These are phyloP conservation scores for Senna siamea DNA, from an alignment of 306 rosid species.

Conservation along the genomic window DNA sequence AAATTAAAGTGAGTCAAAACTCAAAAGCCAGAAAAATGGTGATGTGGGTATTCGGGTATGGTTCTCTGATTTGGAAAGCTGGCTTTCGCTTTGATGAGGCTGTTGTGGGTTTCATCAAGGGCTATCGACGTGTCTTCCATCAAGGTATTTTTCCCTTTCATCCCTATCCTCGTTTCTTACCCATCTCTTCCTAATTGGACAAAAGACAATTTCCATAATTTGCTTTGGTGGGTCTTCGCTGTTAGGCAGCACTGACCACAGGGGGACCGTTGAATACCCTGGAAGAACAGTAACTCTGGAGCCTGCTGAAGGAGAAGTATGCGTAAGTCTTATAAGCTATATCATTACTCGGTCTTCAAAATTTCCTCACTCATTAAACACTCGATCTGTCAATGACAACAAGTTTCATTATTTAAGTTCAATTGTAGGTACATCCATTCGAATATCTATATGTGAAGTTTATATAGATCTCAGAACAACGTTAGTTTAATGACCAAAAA, in stretches of 20 bases:
- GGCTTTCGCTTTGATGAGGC: slow-evolving; percentile 76
- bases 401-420: background rate
- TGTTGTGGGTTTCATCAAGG: slow-evolving; percentile 77
- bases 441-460: slow-evolving; percentile 4
- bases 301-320: slow-evolving; percentile 78
- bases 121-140: slow-evolving; percentile 89
- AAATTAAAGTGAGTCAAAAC: slow-evolving; percentile 10
- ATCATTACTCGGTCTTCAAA: background rate
- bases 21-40: slow-evolving; percentile 45
- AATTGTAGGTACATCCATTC: background rate
- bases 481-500: background rate
- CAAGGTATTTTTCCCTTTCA: slow-evolving; percentile 56
- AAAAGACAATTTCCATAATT: background rate
- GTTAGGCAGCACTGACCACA: slow-evolving; percentile 90
- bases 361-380: background rate
- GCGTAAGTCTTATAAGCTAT: slow-evolving; percentile 56
- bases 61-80: slow-evolving; percentile 78
- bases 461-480: background rate
- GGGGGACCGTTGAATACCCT: slow-evolving; percentile 87
- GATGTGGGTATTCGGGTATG: slow-evolving; percentile 96
- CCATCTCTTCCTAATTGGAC: background rate
- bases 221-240: slow-evolving; percentile 38
- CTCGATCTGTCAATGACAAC: background rate
- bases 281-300: slow-evolving; percentile 95
- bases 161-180: background rate